phyloP scores from a whole-genome alignment of 495 filamentous ascomycete genomes.

The Diplogelasinospora grovesii region DNA sequence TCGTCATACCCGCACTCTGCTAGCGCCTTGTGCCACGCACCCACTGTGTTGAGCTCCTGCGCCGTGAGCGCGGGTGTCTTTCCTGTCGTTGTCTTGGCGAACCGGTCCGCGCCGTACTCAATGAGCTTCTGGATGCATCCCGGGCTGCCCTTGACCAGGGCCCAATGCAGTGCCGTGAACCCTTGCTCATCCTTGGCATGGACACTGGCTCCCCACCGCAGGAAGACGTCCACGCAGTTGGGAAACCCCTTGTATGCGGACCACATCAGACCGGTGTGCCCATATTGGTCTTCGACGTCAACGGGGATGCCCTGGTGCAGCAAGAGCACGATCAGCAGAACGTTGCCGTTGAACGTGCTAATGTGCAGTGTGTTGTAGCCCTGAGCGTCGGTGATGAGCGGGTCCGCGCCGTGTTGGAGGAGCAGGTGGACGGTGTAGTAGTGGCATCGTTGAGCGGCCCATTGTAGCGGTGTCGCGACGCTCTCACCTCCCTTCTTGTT shows the following conservation, averaged over 20 bases:
- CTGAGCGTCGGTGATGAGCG: slow-evolving; percentile 79
- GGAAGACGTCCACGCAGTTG: slow-evolving; percentile 81
- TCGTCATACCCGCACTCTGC: slow-evolving; percentile 77
- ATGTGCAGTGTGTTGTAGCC: slow-evolving; percentile 97
- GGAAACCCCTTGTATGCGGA: slow-evolving; percentile 94
- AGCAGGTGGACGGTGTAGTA: slow-evolving; percentile 73
- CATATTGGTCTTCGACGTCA: slow-evolving; percentile 78
- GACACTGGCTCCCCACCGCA: slow-evolving; percentile 92
- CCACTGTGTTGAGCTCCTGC: slow-evolving; percentile 77
- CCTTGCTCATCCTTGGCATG: slow-evolving; percentile 85
- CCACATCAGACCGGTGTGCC: slow-evolving; percentile 96
- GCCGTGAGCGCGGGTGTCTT: slow-evolving; percentile 82
- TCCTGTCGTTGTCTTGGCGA: slow-evolving; percentile 75
- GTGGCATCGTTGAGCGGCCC: slow-evolving; percentile 91
- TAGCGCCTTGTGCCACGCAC: slow-evolving; percentile 77
- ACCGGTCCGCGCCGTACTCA: slow-evolving; percentile 90
- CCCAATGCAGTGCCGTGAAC: slow-evolving; percentile 93
- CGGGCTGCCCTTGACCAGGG: slow-evolving; percentile 81
- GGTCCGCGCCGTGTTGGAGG: slow-evolving; percentile 82
- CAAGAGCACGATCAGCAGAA: slow-evolving; percentile 77
- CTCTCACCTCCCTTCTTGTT: slow-evolving; percentile 94
- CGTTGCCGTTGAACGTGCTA: slow-evolving; percentile 93
- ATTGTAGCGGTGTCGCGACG: slow-evolving; percentile 86
- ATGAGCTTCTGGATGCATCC: slow-evolving; percentile 84
- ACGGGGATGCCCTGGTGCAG: slow-evolving; percentile 91